Base-by-base conservation (phyloP, 1,284 basidiomycete species). In the Malassezia sympodialis region DNA sequence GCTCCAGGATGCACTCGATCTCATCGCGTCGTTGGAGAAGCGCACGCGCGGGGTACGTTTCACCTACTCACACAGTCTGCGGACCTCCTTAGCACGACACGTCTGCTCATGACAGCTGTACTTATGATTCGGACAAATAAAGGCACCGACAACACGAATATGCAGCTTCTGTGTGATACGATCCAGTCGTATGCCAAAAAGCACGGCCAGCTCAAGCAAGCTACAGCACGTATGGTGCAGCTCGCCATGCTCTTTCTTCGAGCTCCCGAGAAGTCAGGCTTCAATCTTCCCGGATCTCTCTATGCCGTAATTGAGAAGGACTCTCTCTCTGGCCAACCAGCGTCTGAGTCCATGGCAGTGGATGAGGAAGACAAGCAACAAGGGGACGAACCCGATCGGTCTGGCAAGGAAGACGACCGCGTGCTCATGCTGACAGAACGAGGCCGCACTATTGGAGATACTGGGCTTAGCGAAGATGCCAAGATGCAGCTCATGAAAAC, bases 131-230 rank as follows among this genome's bases (percentile, higher is more conserved):
- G 72, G 4, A 63, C 61, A 26, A 62, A 63, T 0, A 69, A 71
- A 0, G 54, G 51, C 0, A 43, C 61, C 1, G 2, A 53, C 3
- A 7, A 54, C 21, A 71, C 70, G 11, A 59, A 71, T 46, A 62
- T 68, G 59, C 39, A 60, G 12, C 49, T 69, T 15, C 46, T 74
- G 1, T 37, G 40, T 35, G 69, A 72, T 10, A 70, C 70, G 4
- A 58, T 72, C 14, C 52, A 53, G 7, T 57, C 63, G 15, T 58
- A 72, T 62, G 85, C 84, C 76, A 96, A 94, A 81, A 98, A 96
- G 76, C 94, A 98, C 76, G 94, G 94, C 0, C 94, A 99, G 74
- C 79, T 98, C 59, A 94, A 96, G 75, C 86, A 82, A 59, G 86
- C 85, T 0, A 84, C 90, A 23, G 87, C 91, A 67, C 82, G 84